phyloP scores from a whole-genome alignment of 2,329 filamentous ascomycete species.

The Cryphonectria parasitica region DNA sequence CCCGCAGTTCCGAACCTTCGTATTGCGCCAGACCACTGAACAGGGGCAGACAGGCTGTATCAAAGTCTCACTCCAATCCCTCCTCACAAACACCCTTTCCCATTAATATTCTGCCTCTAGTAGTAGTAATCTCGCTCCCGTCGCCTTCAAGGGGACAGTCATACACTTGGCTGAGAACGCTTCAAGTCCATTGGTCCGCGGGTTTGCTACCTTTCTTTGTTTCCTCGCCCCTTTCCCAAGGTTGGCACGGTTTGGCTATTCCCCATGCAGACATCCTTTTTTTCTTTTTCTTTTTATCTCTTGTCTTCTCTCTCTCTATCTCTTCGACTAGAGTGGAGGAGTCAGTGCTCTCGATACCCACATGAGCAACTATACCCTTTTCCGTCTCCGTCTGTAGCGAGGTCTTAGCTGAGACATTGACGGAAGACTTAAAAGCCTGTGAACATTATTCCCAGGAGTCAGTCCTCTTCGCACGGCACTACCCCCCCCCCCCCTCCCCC shows the following conservation, averaged over 20 bases:
- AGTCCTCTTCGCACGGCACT: background rate
- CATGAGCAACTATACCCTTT: constrained; percentile 17
- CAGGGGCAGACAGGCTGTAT: constrained; percentile 24
- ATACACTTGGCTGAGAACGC: constrained; percentile 18
- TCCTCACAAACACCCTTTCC: constrained; percentile 3
- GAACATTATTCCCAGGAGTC: background rate
- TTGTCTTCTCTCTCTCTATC: too few species aligned
- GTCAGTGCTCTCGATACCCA: constrained; percentile 13
- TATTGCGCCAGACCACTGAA: constrained; percentile 13
- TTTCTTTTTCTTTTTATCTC: background rate
- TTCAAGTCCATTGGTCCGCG: constrained; percentile 22
- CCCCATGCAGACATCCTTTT: constrained; percentile 27
- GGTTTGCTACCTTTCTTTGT: constrained; percentile 27
- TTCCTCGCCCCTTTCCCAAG: constrained; percentile 12
- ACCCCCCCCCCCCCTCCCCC: background rate
- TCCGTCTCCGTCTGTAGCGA: constrained; percentile 25
- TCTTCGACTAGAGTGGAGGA: constrained; percentile 9
- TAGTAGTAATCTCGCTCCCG: constrained; percentile 20
- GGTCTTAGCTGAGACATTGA: constrained; percentile 15
- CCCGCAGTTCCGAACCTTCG: constrained; percentile 7
- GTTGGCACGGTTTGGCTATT: constrained; percentile 17
- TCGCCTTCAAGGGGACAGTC: constrained; percentile 13
- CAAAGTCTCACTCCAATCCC: constrained; percentile 12
- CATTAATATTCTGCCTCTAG: constrained; percentile 24
- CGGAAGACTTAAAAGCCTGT: constrained; percentile 6